These are phyloP conservation scores for Pseudogymnoascus sp. DNA, from an alignment of 2,329 filamentous ascomycete species.

Conservation along the genomic window DNA sequence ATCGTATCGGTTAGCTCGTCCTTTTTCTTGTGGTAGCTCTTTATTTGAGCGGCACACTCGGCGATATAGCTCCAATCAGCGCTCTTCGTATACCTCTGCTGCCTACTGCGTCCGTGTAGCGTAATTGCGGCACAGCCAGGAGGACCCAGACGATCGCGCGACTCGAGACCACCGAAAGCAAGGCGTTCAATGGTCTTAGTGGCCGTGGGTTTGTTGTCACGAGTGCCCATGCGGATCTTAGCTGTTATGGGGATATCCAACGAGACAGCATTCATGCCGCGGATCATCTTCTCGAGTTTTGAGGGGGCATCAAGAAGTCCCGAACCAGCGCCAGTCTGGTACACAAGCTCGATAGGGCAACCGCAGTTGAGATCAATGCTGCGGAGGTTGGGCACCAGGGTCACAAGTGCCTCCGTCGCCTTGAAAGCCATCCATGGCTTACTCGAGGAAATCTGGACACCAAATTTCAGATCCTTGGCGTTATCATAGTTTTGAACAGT, in stretches of 20 bases:
- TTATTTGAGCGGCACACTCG: conserved; percentile 78
- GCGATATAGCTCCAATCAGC: conserved; percentile 97
- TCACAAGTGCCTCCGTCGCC: conserved; percentile 72
- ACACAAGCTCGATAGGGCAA: conserved; percentile 93
- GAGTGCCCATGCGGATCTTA: conserved; percentile 90
- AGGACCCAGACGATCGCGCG: conserved; percentile 61
- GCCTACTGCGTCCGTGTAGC: conserved; percentile 83
- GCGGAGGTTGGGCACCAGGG: conserved; percentile 72
- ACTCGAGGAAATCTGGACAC: conserved; percentile 85
- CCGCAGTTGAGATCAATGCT: conserved; percentile 95
- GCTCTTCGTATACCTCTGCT: conserved; percentile 84
- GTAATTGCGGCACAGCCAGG: conserved; percentile 92
- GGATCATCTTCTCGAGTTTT: conserved; percentile 89
- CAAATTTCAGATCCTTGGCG: conserved; percentile 76
- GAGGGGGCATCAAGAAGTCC: conserved; percentile 80
- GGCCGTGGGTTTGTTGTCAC: conserved; percentile 70
- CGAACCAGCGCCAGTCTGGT: conserved; percentile 78
- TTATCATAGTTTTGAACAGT: conserved; percentile 67
- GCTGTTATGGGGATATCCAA: conserved; percentile 85
- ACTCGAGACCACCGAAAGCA: conserved; percentile 69
- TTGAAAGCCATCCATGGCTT: conserved; percentile 88
- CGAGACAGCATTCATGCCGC: conserved; percentile 92
- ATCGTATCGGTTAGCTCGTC: conserved; percentile 66
- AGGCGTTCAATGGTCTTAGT: conserved; percentile 75
- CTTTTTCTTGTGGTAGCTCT: conserved; percentile 64